Percentiles rank a stretch among this genome's conserved stretches.
Evolutionary conservation across 1,284 basidiomycete species (phyloP).

Genomic region (Trichosporon sp.): DNA sequence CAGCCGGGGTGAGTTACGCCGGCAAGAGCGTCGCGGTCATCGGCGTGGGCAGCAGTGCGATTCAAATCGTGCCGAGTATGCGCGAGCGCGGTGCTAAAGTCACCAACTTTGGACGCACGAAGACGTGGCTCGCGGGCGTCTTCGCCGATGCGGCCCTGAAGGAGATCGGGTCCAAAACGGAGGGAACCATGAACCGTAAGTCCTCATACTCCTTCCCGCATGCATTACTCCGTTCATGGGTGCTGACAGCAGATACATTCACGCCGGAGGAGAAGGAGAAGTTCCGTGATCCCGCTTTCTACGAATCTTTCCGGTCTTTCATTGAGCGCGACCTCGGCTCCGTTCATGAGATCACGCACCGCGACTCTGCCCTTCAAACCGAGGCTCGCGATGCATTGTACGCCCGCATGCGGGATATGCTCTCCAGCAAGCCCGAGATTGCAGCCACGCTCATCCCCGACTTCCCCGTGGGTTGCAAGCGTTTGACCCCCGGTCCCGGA

Average conservation of each 20-base stretch:
- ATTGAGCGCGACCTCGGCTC: slow-evolving; percentile 33
- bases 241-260: slow-evolving; percentile 31
- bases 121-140: slow-evolving; percentile 39
- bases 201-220: no score
- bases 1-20: slow-evolving; percentile 30
- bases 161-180: slow-evolving; percentile 22
- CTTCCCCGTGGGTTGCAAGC: slow-evolving; percentile 43
- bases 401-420: slow-evolving; percentile 33
- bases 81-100: slow-evolving; percentile 34
- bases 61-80: slow-evolving; percentile 40
- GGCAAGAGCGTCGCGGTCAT: slow-evolving; percentile 31
- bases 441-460: slow-evolving; percentile 35
- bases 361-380: slow-evolving; percentile 35
- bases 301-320: slow-evolving; percentile 36
- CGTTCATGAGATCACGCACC: slow-evolving; percentile 27
- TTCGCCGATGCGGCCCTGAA: slow-evolving; percentile 33
- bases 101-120: slow-evolving; percentile 37
- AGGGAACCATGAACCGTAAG: slow-evolving; percentile 25
- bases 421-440: slow-evolving; percentile 32
- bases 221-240: no score
- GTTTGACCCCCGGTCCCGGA: slow-evolving; percentile 50
- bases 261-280: slow-evolving; percentile 37
- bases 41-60: slow-evolving; percentile 34
- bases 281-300: slow-evolving; percentile 31
- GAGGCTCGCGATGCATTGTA: slow-evolving; percentile 30